phyloP scores from a whole-genome alignment of 75 land plant species.

The Picea sitchensis region DNA sequence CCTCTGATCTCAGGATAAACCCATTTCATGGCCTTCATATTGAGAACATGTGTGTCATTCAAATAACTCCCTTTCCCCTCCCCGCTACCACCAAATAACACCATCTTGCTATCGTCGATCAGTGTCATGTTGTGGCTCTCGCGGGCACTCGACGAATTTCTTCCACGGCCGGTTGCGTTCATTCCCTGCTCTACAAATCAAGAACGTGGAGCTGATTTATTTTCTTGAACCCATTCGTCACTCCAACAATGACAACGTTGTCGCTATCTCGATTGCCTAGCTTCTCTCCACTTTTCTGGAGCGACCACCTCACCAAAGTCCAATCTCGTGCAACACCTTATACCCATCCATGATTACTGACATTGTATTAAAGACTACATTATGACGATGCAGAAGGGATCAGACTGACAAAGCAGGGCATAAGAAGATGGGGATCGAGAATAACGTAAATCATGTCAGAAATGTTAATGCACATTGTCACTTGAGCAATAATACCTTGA shows the following conservation, averaged over 20 bases:
- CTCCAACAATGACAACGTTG: conserved; percentile 75
- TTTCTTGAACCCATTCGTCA: conserved; percentile 72
- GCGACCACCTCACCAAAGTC: conserved; percentile 69
- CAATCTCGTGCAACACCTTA: conserved; percentile 59
- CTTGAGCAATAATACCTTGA: too few relatives aligned
- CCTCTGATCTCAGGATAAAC: conserved; percentile 59
- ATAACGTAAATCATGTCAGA: too few relatives aligned
- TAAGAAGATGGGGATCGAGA: too few relatives aligned
- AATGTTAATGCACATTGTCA: too few relatives aligned
- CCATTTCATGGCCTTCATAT: conserved; percentile 71
- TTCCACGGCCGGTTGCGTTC: conserved; percentile 49
- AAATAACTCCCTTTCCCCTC: conserved; percentile 80
- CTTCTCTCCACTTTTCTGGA: conserved; percentile 38
- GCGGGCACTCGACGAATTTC: conserved; percentile 65
- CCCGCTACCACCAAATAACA: conserved; percentile 86
- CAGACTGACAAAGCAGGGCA: too few relatives aligned
- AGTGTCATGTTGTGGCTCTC: conserved; percentile 85
- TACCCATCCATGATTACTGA: too few relatives aligned
- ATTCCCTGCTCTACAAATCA: conserved; percentile 50
- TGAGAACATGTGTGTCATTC: conserved; percentile 77
- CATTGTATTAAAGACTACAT: too few relatives aligned
- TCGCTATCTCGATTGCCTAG: conserved; percentile 88
- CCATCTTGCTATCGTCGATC: conserved; percentile 50
- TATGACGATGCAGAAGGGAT: too few relatives aligned
- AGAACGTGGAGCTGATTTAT: conserved; percentile 76